Conservation (phyloP, 2,329 filamentous ascomycete species). For the Claviceps humidiphila region DNA sequence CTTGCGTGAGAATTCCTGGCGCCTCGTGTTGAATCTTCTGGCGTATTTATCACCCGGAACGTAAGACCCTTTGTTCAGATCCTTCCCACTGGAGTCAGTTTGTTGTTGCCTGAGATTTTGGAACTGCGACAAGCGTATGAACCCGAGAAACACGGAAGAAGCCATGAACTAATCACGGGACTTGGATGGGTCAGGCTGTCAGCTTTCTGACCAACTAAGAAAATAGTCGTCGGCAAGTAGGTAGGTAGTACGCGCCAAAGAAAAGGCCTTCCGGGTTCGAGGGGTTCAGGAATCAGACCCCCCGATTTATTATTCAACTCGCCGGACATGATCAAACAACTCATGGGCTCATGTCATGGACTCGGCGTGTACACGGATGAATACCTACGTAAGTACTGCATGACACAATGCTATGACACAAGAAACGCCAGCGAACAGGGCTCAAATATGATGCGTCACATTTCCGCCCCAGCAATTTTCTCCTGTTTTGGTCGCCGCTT, state of each 20-base stretch:
- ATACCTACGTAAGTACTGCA: neutral
- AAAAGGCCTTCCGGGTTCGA: neutral
- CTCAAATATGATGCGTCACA: constrained; percentile 2
- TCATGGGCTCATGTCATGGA: neutral
- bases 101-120: no score
- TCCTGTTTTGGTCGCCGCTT: neutral
- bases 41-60: no score
- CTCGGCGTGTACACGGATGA: neutral
- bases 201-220: neutral
- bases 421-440: neutral
- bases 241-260: neutral
- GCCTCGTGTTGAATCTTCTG: no score
- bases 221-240: neutral
- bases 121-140: no score
- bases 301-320: neutral
- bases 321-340: neutral
- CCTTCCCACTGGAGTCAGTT: no score
- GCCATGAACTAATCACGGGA: no score
- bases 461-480: neutral
- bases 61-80: no score
- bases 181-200: neutral
- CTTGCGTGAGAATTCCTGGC: no score
- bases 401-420: neutral
- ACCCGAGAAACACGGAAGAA: no score
- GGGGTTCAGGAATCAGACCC: neutral